Evolutionary conservation across 23 red algal genomes (phyloP).

Genomic region (Chondrus crispus): DNA sequence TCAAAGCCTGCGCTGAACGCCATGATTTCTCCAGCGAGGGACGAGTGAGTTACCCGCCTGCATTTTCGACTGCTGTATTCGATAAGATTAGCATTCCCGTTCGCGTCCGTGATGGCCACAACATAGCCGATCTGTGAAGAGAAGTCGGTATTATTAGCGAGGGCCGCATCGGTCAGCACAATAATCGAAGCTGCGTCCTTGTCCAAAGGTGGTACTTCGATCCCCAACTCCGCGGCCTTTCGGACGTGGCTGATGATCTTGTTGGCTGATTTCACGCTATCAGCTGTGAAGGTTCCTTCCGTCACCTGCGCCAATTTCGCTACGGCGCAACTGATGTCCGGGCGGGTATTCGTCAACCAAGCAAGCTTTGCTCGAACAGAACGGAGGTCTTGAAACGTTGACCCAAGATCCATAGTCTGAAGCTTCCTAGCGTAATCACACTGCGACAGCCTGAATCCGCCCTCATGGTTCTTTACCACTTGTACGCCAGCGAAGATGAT

Average conservation of each 20-base stretch:
- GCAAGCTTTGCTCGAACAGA: neutral
- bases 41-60: neutral
- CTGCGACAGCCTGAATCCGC: neutral
- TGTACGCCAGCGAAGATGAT: neutral
- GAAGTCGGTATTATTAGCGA: neutral
- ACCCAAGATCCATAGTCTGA: neutral
- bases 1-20: neutral
- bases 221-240: neutral
- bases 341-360: neutral
- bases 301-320: neutral
- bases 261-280: neutral
- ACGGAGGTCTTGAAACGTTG: neutral
- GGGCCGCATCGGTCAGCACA: neutral
- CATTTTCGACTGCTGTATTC: neutral
- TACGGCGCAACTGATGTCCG: neutral
- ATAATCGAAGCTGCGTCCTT: neutral
- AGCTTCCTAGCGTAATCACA: neutral
- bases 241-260: neutral
- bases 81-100: neutral
- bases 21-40: neutral
- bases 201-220: neutral
- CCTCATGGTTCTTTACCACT: neutral
- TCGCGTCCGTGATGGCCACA: neutral
- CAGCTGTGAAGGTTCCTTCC: neutral
- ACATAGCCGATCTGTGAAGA: neutral